Conservation (phyloP, 495 filamentous ascomycete species). For the Trichoderma orchidacearum region DNA sequence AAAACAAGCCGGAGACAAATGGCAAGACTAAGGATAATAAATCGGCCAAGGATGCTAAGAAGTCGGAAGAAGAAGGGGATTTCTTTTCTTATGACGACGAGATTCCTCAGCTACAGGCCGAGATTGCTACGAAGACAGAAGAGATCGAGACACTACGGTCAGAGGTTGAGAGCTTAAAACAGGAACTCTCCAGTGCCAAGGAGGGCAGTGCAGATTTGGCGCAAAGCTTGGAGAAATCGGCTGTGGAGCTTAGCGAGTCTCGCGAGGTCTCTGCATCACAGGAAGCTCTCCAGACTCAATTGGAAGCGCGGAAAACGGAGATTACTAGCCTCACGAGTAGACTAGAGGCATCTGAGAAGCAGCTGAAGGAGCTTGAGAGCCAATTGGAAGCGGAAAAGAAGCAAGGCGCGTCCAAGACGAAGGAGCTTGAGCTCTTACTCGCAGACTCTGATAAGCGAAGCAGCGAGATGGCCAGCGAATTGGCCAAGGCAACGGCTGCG, state of each 20-base stretch:
- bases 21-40: slow-evolving; percentile 3
- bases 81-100: slow-evolving; percentile 79
- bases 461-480: slow-evolving; percentile 24
- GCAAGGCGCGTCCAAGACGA: slow-evolving; percentile 21
- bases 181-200: slow-evolving; percentile 32
- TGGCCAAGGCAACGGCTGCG: slow-evolving; percentile 17
- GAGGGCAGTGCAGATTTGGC: slow-evolving; percentile 55
- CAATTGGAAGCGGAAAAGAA: slow-evolving; percentile 36
- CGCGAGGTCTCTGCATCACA: slow-evolving; percentile 45
- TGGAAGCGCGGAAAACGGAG: slow-evolving; percentile 32
- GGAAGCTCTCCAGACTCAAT: slow-evolving; percentile 29
- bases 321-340: slow-evolving; percentile 33
- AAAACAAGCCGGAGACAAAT: slow-evolving; percentile 4
- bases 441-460: slow-evolving; percentile 12
- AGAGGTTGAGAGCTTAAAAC: slow-evolving; percentile 17
- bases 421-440: slow-evolving; percentile 19
- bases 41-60: slow-evolving; percentile 15
- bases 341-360: slow-evolving; percentile 32
- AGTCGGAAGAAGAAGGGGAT: slow-evolving; percentile 47
- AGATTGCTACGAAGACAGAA: slow-evolving; percentile 37
- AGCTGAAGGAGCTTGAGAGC: slow-evolving; percentile 40
- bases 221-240: slow-evolving; percentile 45
- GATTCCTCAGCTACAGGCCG: slow-evolving; percentile 48
- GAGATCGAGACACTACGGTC: slow-evolving; percentile 22
- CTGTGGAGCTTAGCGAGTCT: slow-evolving; percentile 41